Evolutionary conservation across 1,284 basidiomycete genomes (phyloP).

Genomic region (Calocybe gambosa): DNA sequence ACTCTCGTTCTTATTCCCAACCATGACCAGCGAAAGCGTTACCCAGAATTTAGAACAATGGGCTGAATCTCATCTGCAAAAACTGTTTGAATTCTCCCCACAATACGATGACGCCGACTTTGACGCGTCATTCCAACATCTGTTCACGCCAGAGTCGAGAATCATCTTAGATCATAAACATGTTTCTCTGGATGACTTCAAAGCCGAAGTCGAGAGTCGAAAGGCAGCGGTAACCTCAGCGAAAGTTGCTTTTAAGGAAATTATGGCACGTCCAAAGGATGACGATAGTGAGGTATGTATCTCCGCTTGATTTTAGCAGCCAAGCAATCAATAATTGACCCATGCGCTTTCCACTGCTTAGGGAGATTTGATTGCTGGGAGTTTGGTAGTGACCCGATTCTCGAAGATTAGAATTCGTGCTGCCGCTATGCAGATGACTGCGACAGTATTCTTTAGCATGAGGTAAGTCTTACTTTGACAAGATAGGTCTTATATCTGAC

Average conservation of each 20-base stretch:
- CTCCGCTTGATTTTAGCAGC: too few species aligned
- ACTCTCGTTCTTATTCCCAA: not conserved
- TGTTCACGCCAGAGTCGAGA: slow-evolving; percentile 17
- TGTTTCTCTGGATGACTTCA: slow-evolving; percentile 25
- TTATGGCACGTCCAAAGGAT: slow-evolving; percentile 25
- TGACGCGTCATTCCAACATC: too few species aligned
- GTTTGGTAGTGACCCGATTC: slow-evolving; percentile 34
- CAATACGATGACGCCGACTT: too few species aligned
- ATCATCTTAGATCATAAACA: slow-evolving; percentile 29
- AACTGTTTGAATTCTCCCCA: too few species aligned
- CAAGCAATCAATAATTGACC: not conserved
- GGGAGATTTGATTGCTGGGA: slow-evolving; percentile 36
- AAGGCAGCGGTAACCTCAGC: slow-evolving; percentile 16
- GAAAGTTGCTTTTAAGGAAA: slow-evolving; percentile 30
- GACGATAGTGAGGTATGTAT: slow-evolving; percentile 12
- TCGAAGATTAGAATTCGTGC: slow-evolving; percentile 41
- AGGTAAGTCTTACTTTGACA: slow-evolving; percentile 24
- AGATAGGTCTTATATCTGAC: too few species aligned
- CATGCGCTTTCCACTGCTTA: slow-evolving; percentile 12
- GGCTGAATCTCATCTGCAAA: not conserved
- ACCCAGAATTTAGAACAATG: not conserved
- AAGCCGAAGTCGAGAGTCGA: slow-evolving; percentile 19
- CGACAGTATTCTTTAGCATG: slow-evolving; percentile 35
- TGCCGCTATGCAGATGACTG: slow-evolving; percentile 31
- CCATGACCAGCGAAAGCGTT: not conserved